phyloP scores from a whole-genome alignment of 768 basidiomycete species.

The Boletus pseudopeckii region DNA sequence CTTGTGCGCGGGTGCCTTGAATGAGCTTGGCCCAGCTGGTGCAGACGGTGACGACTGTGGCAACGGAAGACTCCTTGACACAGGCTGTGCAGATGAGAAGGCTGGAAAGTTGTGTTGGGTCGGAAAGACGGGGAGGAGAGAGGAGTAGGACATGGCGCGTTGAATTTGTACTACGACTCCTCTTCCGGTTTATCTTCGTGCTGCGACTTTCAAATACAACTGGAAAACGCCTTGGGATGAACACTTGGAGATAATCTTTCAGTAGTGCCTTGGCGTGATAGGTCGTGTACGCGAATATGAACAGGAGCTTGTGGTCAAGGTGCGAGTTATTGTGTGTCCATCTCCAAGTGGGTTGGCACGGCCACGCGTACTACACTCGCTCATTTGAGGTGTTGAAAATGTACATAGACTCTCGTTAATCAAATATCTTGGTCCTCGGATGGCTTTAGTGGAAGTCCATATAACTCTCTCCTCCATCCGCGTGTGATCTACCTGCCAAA shows the following conservation, averaged over 20 bases:
- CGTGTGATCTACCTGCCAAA: too few relatives aligned
- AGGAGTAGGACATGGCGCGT: constrained; percentile 29
- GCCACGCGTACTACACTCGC: background rate
- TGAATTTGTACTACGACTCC: background rate
- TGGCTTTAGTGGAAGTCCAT: too few relatives aligned
- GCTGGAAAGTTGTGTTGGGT: constrained; percentile 18
- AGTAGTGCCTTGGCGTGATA: background rate
- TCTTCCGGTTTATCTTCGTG: constrained; percentile 24
- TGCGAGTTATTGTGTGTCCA: too few relatives aligned
- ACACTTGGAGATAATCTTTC: background rate
- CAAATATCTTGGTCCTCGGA: too few relatives aligned
- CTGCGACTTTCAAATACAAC: background rate
- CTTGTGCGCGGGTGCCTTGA: constrained; percentile 76
- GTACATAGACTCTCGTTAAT: too few relatives aligned
- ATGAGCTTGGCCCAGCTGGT: constrained; percentile 29
- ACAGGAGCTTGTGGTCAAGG: background rate
- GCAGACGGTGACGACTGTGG: constrained; percentile 15
- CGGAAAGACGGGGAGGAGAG: constrained; percentile 22
- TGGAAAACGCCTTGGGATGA: background rate
- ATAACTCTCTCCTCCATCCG: too few relatives aligned
- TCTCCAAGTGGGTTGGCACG: background rate
- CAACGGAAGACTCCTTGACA: constrained; percentile 1
- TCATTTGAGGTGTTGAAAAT: too few relatives aligned
- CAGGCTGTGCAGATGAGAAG: constrained; percentile 14
- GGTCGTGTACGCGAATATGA: background rate